Conservation (phyloP, 1,139 yeast genomes). For the Magnusiomyces ingens region DNA sequence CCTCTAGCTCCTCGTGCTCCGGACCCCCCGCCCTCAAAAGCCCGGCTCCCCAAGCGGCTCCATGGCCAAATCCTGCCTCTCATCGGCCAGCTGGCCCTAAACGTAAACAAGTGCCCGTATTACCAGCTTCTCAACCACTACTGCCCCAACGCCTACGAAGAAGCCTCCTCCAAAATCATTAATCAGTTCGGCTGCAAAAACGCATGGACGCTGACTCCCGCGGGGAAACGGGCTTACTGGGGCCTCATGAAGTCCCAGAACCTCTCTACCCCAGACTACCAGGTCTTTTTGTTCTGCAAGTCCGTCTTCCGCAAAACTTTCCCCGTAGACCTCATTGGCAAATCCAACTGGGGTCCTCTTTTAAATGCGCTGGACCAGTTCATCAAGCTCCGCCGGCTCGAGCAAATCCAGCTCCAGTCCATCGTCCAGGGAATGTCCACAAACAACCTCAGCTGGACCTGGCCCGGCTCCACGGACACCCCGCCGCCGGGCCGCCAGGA, state of each 20-base stretch:
- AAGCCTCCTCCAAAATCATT: not conserved
- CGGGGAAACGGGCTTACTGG: conserved; percentile 6
- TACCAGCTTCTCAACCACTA: conserved; percentile 18
- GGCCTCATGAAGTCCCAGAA: conserved; percentile 7
- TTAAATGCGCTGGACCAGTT: conserved; percentile 36
- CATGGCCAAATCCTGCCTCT: conserved; percentile 9
- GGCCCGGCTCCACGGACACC: conserved; percentile 18
- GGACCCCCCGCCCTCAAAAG: not conserved
- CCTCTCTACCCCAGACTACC: not conserved
- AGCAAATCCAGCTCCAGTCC: conserved; percentile 29
- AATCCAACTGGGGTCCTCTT: conserved; percentile 43
- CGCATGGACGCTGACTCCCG: conserved; percentile 5
- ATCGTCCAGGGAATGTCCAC: conserved; percentile 32
- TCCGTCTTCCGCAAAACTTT: conserved; percentile 33
- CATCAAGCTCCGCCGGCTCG: conserved; percentile 34
- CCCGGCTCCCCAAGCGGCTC: conserved; percentile 13
- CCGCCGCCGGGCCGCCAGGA: not conserved
- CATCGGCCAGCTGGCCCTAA: conserved; percentile 10
- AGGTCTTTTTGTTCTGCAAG: conserved; percentile 16
- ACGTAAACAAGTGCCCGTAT: conserved; percentile 19
- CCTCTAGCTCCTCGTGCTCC: not conserved
- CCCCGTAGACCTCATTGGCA: conserved; percentile 53
- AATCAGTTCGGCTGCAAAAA: not conserved
- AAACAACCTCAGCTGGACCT: conserved; percentile 39
- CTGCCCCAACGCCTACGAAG: conserved; percentile 17